phyloP scores from a whole-genome alignment of 768 basidiomycete genomes.

The Lactifluus rugatus region DNA sequence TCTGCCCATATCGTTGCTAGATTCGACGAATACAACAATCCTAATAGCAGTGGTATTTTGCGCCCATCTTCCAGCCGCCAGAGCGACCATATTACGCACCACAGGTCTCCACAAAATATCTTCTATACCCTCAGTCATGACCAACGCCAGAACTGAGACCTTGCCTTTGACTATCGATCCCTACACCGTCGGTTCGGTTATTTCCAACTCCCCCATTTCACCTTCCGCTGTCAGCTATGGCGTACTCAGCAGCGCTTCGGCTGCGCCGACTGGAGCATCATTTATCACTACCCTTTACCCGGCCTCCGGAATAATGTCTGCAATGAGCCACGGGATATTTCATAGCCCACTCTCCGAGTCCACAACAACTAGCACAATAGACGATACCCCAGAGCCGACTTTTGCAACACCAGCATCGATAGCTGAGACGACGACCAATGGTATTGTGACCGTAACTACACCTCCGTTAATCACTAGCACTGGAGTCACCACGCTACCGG shows the following conservation, averaged over 20 bases:
- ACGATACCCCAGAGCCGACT: constrained; percentile 34
- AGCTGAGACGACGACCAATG: constrained; percentile 35
- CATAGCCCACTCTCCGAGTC: constrained; percentile 21
- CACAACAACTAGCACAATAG: constrained; percentile 34
- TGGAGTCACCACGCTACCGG: constrained; percentile 36
- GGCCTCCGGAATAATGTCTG: neutral
- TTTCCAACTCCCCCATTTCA: neutral
- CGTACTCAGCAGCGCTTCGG: neutral
- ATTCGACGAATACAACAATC: neutral
- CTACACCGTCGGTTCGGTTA: neutral
- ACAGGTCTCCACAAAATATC: neutral
- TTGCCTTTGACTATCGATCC: neutral
- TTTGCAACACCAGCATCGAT: constrained; percentile 35
- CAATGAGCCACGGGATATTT: neutral
- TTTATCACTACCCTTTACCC: neutral
- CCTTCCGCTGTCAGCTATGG: neutral
- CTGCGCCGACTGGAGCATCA: neutral
- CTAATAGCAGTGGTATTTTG: neutral
- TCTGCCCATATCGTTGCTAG: too few relatives aligned
- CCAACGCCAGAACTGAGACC: neutral
- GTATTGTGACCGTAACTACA: constrained; percentile 32
- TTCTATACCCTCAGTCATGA: neutral
- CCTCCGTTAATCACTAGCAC: constrained; percentile 40
- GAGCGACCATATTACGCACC: neutral
- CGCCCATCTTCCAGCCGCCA: neutral